Evolutionary conservation across 2,329 filamentous ascomycete genomes (phyloP), one percentile per base, ranked within the genome.

Genomic region (Chaetomium strumarium): DNA sequence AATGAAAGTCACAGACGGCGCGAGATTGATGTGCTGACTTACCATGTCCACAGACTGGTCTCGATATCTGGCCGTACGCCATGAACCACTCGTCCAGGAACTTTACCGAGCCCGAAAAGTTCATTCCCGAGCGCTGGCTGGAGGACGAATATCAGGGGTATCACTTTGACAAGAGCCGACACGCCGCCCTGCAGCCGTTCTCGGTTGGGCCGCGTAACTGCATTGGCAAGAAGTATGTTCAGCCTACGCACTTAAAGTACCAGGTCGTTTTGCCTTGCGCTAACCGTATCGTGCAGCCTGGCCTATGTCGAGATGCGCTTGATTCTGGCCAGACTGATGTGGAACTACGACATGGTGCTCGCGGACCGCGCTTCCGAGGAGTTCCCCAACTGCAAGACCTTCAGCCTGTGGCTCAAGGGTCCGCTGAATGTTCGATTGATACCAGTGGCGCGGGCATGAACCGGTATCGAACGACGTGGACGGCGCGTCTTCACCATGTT

Each of bases 41-140:
- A 6, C 17, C n/a, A n/a, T n/a, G n/a, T n/a, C n/a, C n/a, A n/a
- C 42, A 77, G 74, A 74, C 72, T 0, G 58, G 58, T 1, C 63
- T 78, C 1, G 67, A 69, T 0, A 67, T 77, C 6, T 69, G 68
- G 49, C 72, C 75, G 17, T 73, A 64, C 58, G 64, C 72, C 1
- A 63, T 70, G 5, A 72, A 70, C 53, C 69, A 69, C 49, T 69
- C 70, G 33, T 64, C 68, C 3, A 59, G 62, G 3, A 67, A 74
- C 55, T 79, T 76, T 55, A 61, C 64, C 1, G 64, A 72, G 0
- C 70, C 76, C 0, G 58, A 72, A n/a, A 60, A 63, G 1, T 80
- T 73, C 52, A 64, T 66, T 3, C 76, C 76, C 0, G 73, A 79
- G 55, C 67, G 76, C 0, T 78, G 72, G 67, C 51, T 72, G 9